These are phyloP conservation scores for Tricholoma terreum DNA, from an alignment of 768 basidiomycete species.

Conservation along the genomic window DNA sequence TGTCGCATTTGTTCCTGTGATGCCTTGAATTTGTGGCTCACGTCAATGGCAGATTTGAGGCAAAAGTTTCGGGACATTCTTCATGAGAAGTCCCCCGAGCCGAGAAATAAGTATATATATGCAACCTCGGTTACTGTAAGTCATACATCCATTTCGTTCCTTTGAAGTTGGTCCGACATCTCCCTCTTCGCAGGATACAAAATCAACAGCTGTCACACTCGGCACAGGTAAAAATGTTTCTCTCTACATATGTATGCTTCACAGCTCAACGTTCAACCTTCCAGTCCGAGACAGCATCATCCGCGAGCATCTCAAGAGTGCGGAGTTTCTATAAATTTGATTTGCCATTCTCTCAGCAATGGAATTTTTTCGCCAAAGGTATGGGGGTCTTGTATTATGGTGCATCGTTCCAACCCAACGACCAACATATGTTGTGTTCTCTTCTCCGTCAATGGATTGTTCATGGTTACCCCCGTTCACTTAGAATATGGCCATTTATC, in stretches of 20 bases:
- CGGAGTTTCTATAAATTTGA: conserved; percentile 23
- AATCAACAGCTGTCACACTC: conserved; percentile 50
- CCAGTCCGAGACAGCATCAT: conserved; percentile 56
- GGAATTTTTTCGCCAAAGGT: no score
- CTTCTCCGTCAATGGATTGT: no score
- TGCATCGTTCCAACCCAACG: no score
- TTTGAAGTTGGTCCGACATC: not conserved
- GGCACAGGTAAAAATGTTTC: conserved; percentile 36
- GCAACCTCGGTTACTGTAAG: conserved; percentile 58
- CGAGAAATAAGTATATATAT: conserved; percentile 54
- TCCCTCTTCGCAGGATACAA: conserved; percentile 43
- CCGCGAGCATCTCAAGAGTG: conserved; percentile 46
- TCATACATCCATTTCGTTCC: not conserved
- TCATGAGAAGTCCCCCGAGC: conserved; percentile 46
- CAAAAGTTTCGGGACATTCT: conserved; percentile 51
- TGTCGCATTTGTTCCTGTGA: not conserved
- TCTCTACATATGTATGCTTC: not conserved
- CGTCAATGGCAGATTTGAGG: conserved; percentile 27
- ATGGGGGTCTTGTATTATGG: no score
- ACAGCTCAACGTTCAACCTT: not conserved
- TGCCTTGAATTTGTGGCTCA: not conserved
- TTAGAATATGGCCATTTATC: no score
- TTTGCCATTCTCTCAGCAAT: no score
- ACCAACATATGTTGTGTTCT: no score
- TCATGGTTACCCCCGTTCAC: no score